Base-by-base conservation (phyloP, 441 rosid species). In the Pelargonium exstipulatum region DNA sequence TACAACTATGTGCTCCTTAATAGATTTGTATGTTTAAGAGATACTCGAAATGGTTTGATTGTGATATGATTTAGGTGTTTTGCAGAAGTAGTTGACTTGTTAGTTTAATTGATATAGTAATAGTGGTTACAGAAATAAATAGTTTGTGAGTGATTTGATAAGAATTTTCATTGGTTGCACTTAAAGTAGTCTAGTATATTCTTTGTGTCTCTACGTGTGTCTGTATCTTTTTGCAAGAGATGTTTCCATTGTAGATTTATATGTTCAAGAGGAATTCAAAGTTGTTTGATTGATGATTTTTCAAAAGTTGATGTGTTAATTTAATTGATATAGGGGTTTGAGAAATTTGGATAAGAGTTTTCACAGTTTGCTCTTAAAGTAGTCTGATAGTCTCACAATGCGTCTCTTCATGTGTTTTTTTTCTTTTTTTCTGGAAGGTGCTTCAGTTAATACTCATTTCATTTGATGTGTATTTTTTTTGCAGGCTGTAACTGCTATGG, bases 401-500 rank as follows among this genome's bases (percentile, higher is more conserved):
- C 0, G 16, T 48, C 16, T n/a, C 55, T 48, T 48, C 16, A n/a
- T 48, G 32, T 10, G 4, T 58, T 1, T 58, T 6, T 7, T 24
- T 1, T 17, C 7, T 17, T 57, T 46, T 3, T 48, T 1, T 48
- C 9, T 9, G 12, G 55, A 9, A 48, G 12, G 55, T 48, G n/a
- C 55, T 48, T 32, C 37, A 32, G 37, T 32, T 32, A 32, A 32
- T 48, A 58, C 45, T 37, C 13, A 68, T 51, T 32, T 10, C 45
- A 2, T 49, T 51, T 17, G 10, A 40, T 10, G 24, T 12, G n/a
- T 43, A 35, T 63, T 42, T 61, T 63, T 51, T 48, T 48, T n/a
- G 20, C 77, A 95, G 99, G 99, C 91, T 67, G 95, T 92, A 48
- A 88, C 92, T 73, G 91, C 93, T 12, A 87, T 95, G 97, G 99